These are phyloP conservation scores for Nemania diffusa DNA, from an alignment of 2,329 filamentous ascomycete genomes.

Conservation along the genomic window DNA sequence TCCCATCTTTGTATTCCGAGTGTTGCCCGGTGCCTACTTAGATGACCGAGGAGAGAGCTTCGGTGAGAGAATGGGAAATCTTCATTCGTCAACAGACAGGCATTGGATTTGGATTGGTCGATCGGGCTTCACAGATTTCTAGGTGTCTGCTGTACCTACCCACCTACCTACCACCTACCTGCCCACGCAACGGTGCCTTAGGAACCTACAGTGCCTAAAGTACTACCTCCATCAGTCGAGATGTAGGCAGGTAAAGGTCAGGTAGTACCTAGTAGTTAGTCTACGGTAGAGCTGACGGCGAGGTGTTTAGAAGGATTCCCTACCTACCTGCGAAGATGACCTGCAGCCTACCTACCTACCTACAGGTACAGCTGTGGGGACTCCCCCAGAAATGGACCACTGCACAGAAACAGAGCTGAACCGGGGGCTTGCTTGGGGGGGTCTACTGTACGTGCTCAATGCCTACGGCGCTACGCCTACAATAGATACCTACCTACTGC, in stretches of 20 bases:
- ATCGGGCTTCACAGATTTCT: background rate
- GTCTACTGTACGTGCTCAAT: too few species aligned
- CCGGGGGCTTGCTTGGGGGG: slow-evolving; percentile 4
- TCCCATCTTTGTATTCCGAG: slow-evolving; percentile 6
- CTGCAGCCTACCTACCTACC: too few species aligned
- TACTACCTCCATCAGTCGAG: too few species aligned
- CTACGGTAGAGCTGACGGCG: slow-evolving; percentile 11
- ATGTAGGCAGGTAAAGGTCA: too few species aligned
- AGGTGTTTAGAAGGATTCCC: slow-evolving; percentile 12
- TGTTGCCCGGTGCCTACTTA: slow-evolving; percentile 6
- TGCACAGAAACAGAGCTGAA: slow-evolving; percentile 12
- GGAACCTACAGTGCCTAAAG: too few species aligned
- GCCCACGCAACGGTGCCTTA: too few species aligned
- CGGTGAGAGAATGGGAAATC: slow-evolving; percentile 25
- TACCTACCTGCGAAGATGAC: slow-evolving; percentile 6
- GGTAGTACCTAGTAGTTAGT: background rate
- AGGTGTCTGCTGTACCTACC: background rate
- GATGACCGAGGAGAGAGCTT: background rate
- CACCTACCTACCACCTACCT: too few species aligned
- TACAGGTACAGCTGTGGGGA: slow-evolving; percentile 4
- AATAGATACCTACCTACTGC: background rate
- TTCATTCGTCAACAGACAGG: slow-evolving; percentile 4
- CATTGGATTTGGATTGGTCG: background rate
- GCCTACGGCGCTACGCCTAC: background rate
- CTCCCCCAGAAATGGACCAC: slow-evolving; percentile 11